A percentile compares a stretch with the other conserved stretches of the same genome.
Conservation (phyloP, 176 grass and related monocot genomes). For the Oryza nivara region DNA sequence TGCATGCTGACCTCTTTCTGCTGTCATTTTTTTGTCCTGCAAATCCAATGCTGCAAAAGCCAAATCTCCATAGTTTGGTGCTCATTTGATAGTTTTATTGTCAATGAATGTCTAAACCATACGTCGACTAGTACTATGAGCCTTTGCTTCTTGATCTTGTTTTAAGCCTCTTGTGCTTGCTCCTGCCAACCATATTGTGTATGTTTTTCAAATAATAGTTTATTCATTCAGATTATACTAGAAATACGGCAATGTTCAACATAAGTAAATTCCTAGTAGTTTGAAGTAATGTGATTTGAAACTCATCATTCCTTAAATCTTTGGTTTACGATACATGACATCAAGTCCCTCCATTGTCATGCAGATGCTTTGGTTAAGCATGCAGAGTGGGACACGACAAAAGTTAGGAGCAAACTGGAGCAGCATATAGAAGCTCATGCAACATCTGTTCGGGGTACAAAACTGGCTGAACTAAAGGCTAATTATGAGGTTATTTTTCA, state of each 20-base stretch:
- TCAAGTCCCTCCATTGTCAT: conserved; percentile 15
- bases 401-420: conserved; percentile 63
- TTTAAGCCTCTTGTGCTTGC: neutral
- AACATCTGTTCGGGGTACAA: conserved; percentile 46
- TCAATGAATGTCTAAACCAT: neutral
- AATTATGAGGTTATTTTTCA: conserved; percentile 62
- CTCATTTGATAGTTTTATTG: neutral
- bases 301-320: neutral
- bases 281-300: neutral
- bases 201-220: neutral
- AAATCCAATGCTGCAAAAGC: neutral
- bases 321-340: neutral
- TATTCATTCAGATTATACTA: neutral
- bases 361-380: conserved; percentile 66
- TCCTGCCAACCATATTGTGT: neutral
- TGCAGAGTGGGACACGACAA: conserved; percentile 65
- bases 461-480: conserved; percentile 70
- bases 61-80: neutral
- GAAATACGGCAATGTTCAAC: neutral
- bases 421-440: conserved; percentile 63
- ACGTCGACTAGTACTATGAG: neutral
- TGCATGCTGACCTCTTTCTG: neutral
- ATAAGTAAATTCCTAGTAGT: neutral
- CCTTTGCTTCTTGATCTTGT: conserved; percentile 7
- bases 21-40: neutral